phyloP scores from a whole-genome alignment of 495 filamentous ascomycete genomes.

The Aspergillus panamensis region DNA sequence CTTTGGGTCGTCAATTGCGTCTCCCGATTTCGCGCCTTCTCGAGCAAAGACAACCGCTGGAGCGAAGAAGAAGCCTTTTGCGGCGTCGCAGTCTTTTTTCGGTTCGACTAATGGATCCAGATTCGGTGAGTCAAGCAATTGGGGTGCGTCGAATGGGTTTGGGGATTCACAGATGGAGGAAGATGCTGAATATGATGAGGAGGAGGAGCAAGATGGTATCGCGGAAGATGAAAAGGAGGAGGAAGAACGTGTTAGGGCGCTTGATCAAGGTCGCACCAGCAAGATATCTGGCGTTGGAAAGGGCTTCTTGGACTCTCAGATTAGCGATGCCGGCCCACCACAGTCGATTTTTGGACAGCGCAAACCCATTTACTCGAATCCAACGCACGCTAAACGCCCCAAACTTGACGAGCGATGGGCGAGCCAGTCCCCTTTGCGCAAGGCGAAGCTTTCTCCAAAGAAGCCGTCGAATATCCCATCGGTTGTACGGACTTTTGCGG shows the following conservation, averaged over 20 bases:
- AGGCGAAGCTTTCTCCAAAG: conserved; percentile 40
- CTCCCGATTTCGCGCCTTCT: conserved; percentile 33
- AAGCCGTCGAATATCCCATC: conserved; percentile 49
- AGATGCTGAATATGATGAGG: conserved; percentile 34
- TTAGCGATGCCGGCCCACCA: conserved; percentile 25
- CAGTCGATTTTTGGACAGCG: conserved; percentile 25
- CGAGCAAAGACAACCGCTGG: conserved; percentile 29
- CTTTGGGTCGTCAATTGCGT: conserved; percentile 43
- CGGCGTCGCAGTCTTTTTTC: conserved; percentile 34
- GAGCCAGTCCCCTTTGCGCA: conserved; percentile 36
- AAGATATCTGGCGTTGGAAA: conserved; percentile 22
- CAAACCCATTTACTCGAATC: conserved; percentile 44
- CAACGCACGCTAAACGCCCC: conserved; percentile 42
- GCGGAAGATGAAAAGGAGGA: conserved; percentile 43
- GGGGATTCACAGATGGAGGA: conserved; percentile 33
- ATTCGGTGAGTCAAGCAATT: conserved; percentile 38
- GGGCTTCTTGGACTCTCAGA: conserved; percentile 36
- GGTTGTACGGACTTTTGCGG: conserved; percentile 43
- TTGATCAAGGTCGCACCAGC: conserved; percentile 17
- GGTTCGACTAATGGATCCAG: conserved; percentile 40
- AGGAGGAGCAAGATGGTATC: conserved; percentile 33
- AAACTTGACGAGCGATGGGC: conserved; percentile 45
- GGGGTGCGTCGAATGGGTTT: conserved; percentile 30
- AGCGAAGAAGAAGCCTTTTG: conserved; percentile 21
- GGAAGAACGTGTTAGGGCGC: conserved; percentile 30